Evolutionary conservation across 331 rosid species (phyloP).

Genomic region (Ulmus americana): DNA sequence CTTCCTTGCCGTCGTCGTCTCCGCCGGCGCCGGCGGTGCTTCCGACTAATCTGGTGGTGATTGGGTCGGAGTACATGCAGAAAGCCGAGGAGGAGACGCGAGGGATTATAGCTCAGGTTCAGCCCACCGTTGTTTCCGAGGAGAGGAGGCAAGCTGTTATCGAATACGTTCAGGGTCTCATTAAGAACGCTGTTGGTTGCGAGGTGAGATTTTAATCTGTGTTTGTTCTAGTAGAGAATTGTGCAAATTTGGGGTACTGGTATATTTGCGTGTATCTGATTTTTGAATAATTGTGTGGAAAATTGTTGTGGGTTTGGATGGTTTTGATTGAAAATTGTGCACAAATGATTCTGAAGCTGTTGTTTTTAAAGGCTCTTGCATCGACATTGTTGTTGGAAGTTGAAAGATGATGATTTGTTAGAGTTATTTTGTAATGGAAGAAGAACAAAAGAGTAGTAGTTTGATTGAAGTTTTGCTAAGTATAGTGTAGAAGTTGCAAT

Average conservation of each 20-base stretch:
- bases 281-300: background rate
- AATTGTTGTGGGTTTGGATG: background rate
- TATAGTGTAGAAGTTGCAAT: background rate
- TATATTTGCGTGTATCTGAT: background rate
- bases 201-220: conserved; percentile 28
- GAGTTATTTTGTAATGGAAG: background rate
- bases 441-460: background rate
- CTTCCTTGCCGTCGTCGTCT: conserved; percentile 28
- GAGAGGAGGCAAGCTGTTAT: conserved; percentile 40
- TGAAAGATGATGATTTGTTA: background rate
- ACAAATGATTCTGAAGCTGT: background rate
- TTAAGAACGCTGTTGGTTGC: conserved; percentile 25
- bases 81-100: conserved; percentile 47
- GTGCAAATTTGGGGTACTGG: no score
- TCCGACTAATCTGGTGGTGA: conserved; percentile 16
- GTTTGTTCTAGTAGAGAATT: background rate
- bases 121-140: conserved; percentile 44
- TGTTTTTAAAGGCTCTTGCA: background rate
- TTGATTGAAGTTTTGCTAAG: background rate
- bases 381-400: background rate
- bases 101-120: conserved; percentile 43
- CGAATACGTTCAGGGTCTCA: conserved; percentile 46
- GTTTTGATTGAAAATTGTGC: background rate
- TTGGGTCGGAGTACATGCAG: conserved; percentile 33
- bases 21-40: conserved; percentile 8